Conservation (phyloP, 176 grass and related monocot species). For the Aechmea fasciata region DNA sequence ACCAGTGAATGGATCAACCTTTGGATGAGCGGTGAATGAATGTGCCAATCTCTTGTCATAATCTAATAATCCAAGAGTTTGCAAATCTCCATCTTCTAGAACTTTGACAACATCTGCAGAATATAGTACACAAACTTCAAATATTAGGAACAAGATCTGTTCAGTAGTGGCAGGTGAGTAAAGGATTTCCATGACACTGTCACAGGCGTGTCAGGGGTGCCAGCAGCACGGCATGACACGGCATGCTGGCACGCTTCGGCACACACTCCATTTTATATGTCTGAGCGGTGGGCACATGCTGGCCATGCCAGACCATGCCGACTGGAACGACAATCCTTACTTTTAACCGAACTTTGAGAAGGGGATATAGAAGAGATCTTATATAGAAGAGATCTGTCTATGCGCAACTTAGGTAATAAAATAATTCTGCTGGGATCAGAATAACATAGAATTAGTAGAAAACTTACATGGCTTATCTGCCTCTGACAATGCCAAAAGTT, state of each 20-base stretch:
- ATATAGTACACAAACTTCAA: background rate
- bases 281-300: too few relatives aligned
- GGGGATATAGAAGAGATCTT: background rate
- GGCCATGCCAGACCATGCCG: too few relatives aligned
- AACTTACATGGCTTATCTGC: constrained; percentile 94
- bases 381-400: background rate
- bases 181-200: too few relatives aligned
- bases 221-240: too few relatives aligned
- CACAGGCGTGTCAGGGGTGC: too few relatives aligned
- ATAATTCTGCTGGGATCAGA: background rate
- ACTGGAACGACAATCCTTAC: background rate
- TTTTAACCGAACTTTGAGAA: background rate
- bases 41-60: constrained; percentile 87
- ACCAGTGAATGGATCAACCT: constrained; percentile 96
- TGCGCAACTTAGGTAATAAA: background rate
- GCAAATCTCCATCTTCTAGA: constrained; percentile 93
- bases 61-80: constrained; percentile 92
- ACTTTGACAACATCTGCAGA: constrained; percentile 83
- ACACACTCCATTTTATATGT: too few relatives aligned
- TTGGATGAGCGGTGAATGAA: constrained; percentile 96
- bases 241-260: too few relatives aligned
- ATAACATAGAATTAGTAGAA: background rate
- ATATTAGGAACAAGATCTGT: background rate
- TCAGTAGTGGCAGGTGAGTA: background rate
- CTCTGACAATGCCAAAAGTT: constrained; percentile 84